Evolutionary conservation across 441 rosid genomes (phyloP), one percentile per base, ranked within the genome.

Genomic region (Populus tomentosa): DNA sequence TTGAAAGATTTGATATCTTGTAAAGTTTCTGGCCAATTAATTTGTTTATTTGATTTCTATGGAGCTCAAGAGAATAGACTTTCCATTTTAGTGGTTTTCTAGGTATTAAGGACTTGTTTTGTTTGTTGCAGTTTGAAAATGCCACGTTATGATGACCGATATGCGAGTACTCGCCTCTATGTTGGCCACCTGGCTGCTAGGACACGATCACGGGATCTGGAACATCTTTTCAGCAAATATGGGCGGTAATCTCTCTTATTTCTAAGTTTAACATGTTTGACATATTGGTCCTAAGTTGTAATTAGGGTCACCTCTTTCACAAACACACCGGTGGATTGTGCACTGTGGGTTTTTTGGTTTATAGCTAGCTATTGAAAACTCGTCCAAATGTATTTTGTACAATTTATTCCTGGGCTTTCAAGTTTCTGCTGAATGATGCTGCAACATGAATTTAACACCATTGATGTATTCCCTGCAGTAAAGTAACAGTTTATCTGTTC

Each of bases 181-280:
- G 94, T 92, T 71, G 94, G 94, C 14, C 92, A 76, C 66, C 81
- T 92, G 62, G 85, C 90, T 40, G 84, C 97, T 9, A 80, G 95
- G 33, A 90, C 95, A 6, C 85, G 94, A 13, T 87, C 93, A 32
- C 87, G 92, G 18, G 98, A 94, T 78, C 90, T 94, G 62, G 97
- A 94, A 74, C 88, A 89, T 40, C 82, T 94, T 38, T 94, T 94
- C 82, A 84, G 83, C 87, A 85, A 90, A 89, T 94, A 90, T 79
- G 97, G 97, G 77, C 89, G 97, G 95, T 88, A 84, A 50, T 10
- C 30, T 6, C 11, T 53, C 32, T 7, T 28, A 32, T 73, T 67
- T 40, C 59, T 32, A 23, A 14, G 10, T 18, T 20, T 23, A 10
- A 26, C 11, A 3, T 36, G 38, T 67, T 35, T 26, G 36, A 35